Base-by-base conservation (phyloP, 441 rosid genomes). In the Melastoma candidum region DNA sequence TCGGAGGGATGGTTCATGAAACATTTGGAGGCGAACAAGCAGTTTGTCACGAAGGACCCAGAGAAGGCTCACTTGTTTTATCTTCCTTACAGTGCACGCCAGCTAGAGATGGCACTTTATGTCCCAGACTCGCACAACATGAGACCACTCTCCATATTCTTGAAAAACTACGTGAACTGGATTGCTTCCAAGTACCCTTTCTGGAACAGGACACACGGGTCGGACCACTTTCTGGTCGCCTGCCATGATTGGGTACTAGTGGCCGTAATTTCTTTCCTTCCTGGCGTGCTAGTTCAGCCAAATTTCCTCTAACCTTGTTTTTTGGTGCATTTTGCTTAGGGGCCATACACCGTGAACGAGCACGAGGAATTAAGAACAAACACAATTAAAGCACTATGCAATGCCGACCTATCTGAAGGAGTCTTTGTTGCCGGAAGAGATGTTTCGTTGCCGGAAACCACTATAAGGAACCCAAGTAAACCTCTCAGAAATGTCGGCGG, bases 1-100 rank as follows among this genome's bases (percentile, higher is more conserved):
- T 87, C 97, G 44, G 96, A 90, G 72, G 96, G 97, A 64, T 87
- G 95, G 97, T 89, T 89, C 75, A 81, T 89, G 93, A 85, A 70
- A 75, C 75, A 77, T 61, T 76, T 86, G 80, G 76, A 80, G 67
- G 78, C 48, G 22, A 87, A 71, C 78, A 77, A 59, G 66, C 76
- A 77, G 64, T 90, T 84, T 63, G 82, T 79, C 47, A 81, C 94
- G n/a, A 74, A 66, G 55, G 80, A 79, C 70, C 95, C 95, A 1
- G 81, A 82, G 59, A 75, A 70, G 64, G 95, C 97, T 65, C 94
- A 86, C 77, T 74, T 90, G 53, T 86, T 82, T 74, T 86, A 84
- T 74, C 80, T 84, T 60, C 92, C 97, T 11, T 90, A 82, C 61
- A 90, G 97, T 69, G 77, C 83, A 32, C 77, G 76, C 29, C 89